Evolutionary conservation across 192 early-diverging fungal genomes (phyloP), one percentile per base, ranked within the genome.

Genomic region (Coemansia sp.): DNA sequence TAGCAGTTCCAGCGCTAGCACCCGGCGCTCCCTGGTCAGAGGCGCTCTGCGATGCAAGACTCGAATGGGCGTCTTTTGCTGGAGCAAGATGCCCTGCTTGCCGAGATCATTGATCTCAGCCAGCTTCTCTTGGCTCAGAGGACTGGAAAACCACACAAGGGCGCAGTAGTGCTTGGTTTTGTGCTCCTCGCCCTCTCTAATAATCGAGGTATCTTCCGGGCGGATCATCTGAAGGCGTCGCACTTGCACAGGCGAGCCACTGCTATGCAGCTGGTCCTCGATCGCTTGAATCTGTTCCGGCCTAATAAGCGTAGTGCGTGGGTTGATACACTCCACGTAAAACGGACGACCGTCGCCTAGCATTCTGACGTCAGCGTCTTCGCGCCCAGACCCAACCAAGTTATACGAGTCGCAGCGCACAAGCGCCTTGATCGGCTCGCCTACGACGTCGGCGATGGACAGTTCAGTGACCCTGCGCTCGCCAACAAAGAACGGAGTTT

Each of bases 281-380:
- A 89, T 73, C n/a, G 76, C 35, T 2, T 64, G 59, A 22, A 87
- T 74, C 17, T 78, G 65, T 39, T 81, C 73, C 4, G 65, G 43
- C 4, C 70, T 63, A 4, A 87, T 29, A 1, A 59, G 42, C 12
- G 80, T 81, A 35, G 65, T 76, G 8, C 89, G 77, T 31, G 96
- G 95, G 67, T 98, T 94, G 6, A 89, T 83, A 40, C 96, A 62
- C 62, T 96, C 94, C 24, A 95, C 68, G 67, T 94, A 97, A 82
- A 96, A 98, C 12, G 96, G 96, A 17, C 96, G 80, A 22, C 96
- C 96, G 36, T 84, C 82, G 37, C 94, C 94, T 31, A 98, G 79
- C 94, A 95, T 96, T n/a, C 93, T 87, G 22, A 98, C 96, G 74
- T 98, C 94, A 6, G 90, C 89, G 76, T 98, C 96, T 70, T 98